Base-by-base conservation (phyloP, 140 eudicot genomes). In the Anethum foeniculum region DNA sequence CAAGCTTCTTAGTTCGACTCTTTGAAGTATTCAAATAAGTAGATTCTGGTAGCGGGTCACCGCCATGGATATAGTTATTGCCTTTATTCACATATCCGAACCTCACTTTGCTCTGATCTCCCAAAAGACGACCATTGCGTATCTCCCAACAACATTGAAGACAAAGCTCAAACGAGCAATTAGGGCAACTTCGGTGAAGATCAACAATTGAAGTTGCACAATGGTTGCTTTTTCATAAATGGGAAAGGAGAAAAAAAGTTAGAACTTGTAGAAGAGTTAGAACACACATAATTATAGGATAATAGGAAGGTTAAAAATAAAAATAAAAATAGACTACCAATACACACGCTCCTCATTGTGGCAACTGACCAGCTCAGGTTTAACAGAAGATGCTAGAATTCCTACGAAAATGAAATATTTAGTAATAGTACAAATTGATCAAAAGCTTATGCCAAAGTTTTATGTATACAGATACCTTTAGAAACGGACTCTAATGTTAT, bases 141-240 rank as follows among this genome's bases (percentile, higher is more conserved):
- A 94, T 84, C 85, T 94, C 98, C 39, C 54, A 85, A 82, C 89
- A 92, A 88, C 98, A 94, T 60, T 87, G 82, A 78, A 94, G 88
- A 80, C 98, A 94, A 51, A 94, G 85, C 87, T 94, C 98, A 71
- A 86, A 94, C 36, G 87, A 84, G 88, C 98, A 94, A 49, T 82
- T 82, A 46, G 95, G 93, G 83, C 98, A 94, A 82, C 98, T 92
- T 83, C 98, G 86, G 51, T 94, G 98, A 81, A 94, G 92, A 89
- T 94, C 97, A 76, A 90, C 81, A 27, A 94, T 92, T 49, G 98
- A 94, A 25, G 97, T 92, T 82, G 96, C 84, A 83, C 98, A 94
- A 76, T 89, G 84, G 85, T 94, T 87, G 84, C 98, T 94, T 91
- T 36, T 62, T 71, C 79, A 81, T 62, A 36, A 44, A 64, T 44